Percentiles rank a stretch among this genome's conserved stretches.
phyloP scores from a whole-genome alignment of 106 monocot species.

The Apostasia shenzhenica region DNA sequence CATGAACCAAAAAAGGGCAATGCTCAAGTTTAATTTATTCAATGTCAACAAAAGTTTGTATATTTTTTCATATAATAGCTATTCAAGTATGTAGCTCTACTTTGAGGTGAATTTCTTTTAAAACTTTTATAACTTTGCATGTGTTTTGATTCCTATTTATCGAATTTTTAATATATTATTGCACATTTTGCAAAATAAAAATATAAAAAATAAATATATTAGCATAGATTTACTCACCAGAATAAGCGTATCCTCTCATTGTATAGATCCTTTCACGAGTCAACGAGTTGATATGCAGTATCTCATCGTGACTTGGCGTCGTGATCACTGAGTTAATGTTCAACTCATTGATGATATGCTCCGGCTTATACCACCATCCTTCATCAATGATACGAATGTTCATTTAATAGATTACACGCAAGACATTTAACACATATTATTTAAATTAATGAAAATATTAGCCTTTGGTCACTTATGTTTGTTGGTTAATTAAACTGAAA shows the following conservation, averaged over 20 bases:
- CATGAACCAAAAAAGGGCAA: too few relatives aligned
- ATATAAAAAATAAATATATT: too few relatives aligned
- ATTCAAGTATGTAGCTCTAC: too few relatives aligned
- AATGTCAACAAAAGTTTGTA: too few relatives aligned
- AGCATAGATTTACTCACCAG: conserved; percentile 38
- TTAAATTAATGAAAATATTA: not conserved
- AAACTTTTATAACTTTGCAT: too few relatives aligned
- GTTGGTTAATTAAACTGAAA: too few relatives aligned
- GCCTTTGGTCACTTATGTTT: not conserved
- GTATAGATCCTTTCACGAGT: conserved; percentile 42
- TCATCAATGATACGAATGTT: not conserved
- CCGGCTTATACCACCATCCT: conserved; percentile 99
- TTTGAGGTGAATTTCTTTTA: too few relatives aligned
- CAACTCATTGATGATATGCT: conserved; percentile 95
- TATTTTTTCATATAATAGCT: too few relatives aligned
- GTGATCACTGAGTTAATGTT: conserved; percentile 97
- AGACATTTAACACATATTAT: not conserved
- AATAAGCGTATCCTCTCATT: conserved; percentile 83
- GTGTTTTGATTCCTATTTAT: too few relatives aligned
- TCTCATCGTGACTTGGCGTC: conserved; percentile 73
- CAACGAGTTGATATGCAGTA: conserved; percentile 56
- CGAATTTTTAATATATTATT: too few relatives aligned
- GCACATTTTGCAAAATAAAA: too few relatives aligned
- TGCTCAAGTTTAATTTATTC: too few relatives aligned
- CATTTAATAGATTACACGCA: not conserved